These are phyloP conservation scores for Camellia lanceoleosa DNA, from an alignment of 148 eudicot genomes.

Conservation along the genomic window DNA sequence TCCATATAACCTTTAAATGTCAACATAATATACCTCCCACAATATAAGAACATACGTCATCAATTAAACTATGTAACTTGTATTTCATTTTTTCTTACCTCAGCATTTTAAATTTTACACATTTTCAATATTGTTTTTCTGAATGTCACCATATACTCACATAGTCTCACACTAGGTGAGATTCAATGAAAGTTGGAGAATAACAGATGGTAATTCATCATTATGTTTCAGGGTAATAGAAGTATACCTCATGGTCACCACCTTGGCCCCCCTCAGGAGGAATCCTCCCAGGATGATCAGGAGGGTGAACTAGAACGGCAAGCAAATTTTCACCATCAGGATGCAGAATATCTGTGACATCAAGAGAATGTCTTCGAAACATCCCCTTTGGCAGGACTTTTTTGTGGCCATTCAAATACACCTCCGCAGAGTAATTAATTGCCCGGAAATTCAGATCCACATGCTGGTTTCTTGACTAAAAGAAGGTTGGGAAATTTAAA, in stretches of 20 bases:
- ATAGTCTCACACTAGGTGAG: background rate
- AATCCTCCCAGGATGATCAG: constrained; percentile 94
- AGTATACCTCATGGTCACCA: constrained; percentile 90
- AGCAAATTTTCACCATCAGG: constrained; percentile 76
- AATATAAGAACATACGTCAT: background rate
- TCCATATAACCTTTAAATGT: background rate
- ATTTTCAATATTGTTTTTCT: background rate
- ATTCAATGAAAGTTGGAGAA: background rate
- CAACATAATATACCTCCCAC: background rate
- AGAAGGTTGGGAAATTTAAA: constrained; percentile 6
- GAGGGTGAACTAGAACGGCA: constrained; percentile 93
- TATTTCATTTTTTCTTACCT: background rate
- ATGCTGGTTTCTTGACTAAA: constrained; percentile 69
- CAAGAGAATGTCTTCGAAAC: constrained; percentile 91
- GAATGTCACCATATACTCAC: background rate
- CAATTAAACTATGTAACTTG: background rate
- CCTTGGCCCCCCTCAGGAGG: constrained; percentile 94
- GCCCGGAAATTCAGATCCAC: constrained; percentile 87
- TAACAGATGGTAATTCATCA: background rate
- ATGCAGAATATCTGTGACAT: constrained; percentile 67
- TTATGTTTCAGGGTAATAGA: constrained; percentile 8
- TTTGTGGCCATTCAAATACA: constrained; percentile 88
- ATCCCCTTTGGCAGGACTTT: constrained; percentile 81
- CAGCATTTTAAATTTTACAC: background rate
- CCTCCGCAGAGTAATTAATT: constrained; percentile 88